phyloP scores from a whole-genome alignment of 805 yeast genomes.

The Priceomyces medius region DNA sequence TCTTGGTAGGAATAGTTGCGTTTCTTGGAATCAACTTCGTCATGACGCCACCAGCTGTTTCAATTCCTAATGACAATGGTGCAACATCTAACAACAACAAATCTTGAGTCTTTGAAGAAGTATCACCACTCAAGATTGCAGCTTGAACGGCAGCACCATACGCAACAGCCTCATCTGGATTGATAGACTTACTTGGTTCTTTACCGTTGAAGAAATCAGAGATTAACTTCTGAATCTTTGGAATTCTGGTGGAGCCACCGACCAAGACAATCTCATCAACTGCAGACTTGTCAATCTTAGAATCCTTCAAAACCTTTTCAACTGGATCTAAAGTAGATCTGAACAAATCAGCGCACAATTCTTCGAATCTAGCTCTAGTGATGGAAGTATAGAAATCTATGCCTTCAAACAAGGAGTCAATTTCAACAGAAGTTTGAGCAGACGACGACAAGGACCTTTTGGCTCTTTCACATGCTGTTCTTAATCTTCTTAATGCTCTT shows the following conservation, averaged over 20 bases:
- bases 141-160: slow-evolving; percentile 99
- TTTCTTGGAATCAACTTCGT: slow-evolving; percentile 97
- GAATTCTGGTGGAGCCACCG: slow-evolving; percentile 98
- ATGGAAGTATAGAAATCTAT: slow-evolving; percentile 93
- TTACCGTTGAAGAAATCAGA: slow-evolving; percentile 97
- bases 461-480: slow-evolving; percentile 99
- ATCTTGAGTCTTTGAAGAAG: slow-evolving; percentile 95
- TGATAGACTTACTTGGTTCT: slow-evolving; percentile 94
- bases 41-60: slow-evolving; percentile 99
- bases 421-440: slow-evolving; percentile 88
- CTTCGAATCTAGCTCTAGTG: slow-evolving; percentile 98
- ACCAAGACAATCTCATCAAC: slow-evolving; percentile 92
- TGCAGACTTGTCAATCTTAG: slow-evolving; percentile 85
- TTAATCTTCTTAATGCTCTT: slow-evolving; percentile 96
- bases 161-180: slow-evolving; percentile 99
- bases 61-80: slow-evolving; percentile 96
- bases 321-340: slow-evolving; percentile 94
- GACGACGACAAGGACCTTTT: slow-evolving; percentile 97
- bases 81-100: slow-evolving; percentile 93
- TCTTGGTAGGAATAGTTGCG: slow-evolving; percentile 96
- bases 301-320: slow-evolving; percentile 88
- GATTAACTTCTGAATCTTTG: slow-evolving; percentile 92
- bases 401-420: slow-evolving; percentile 94
- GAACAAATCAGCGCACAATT: slow-evolving; percentile 89
- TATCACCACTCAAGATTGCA: slow-evolving; percentile 93